Evolutionary conservation across 768 basidiomycete genomes (phyloP).

Genomic region (Candolleomyces efflorescens): DNA sequence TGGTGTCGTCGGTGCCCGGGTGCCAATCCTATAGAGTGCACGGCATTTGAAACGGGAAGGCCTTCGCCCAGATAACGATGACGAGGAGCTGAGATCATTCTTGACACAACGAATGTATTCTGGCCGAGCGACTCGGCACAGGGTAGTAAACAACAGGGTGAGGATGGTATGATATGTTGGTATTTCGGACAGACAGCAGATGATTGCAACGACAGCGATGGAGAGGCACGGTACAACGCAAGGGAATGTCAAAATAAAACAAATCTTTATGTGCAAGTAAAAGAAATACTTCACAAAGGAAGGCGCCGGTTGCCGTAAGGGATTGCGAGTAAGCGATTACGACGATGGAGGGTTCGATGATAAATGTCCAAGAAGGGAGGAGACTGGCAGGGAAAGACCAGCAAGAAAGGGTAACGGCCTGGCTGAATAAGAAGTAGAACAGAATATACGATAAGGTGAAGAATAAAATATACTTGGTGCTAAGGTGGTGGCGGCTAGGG

Average conservation of each 20-base stretch:
- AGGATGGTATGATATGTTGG: conserved; percentile 1
- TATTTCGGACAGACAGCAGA: conserved; percentile 4
- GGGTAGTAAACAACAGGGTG: not conserved
- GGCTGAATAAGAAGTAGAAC: conserved; percentile 22
- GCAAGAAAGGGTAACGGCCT: conserved; percentile 22
- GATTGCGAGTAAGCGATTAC: conserved; percentile 5
- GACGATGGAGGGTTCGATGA: conserved; percentile 14
- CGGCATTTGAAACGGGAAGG: not conserved
- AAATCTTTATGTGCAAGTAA: conserved; percentile 3
- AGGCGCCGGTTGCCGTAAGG: conserved; percentile 1
- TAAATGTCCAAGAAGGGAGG: conserved; percentile 31
- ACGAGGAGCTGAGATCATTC: not conserved
- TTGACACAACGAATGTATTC: not conserved
- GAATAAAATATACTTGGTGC: conserved; percentile 75
- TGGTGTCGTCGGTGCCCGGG: too few species aligned
- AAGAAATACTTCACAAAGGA: not conserved
- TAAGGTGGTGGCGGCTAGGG: conserved; percentile 50
- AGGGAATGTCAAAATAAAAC: not conserved
- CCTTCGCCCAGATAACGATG: not conserved
- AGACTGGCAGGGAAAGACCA: conserved; percentile 24
- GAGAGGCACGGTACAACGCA: not conserved
- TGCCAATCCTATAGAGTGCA: too few species aligned
- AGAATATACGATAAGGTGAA: conserved; percentile 69
- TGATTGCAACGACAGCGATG: conserved; percentile 4
- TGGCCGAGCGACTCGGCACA: not conserved